Conservation (phyloP, 2,329 filamentous ascomycete genomes). For the Macrophomina tecta region DNA sequence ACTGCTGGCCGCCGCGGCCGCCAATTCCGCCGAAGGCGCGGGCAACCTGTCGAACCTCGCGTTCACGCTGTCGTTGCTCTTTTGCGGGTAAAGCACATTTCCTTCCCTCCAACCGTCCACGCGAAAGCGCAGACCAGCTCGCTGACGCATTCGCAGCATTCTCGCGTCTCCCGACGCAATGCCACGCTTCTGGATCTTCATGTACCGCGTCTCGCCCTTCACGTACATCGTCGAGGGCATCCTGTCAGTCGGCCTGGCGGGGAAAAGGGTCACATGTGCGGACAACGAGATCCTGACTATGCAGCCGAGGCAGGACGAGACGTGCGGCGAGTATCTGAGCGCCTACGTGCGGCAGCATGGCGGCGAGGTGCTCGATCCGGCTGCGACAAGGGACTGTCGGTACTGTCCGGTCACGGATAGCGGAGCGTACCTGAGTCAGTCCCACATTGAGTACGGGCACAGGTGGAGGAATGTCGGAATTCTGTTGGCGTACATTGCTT, state of each 20-base stretch:
- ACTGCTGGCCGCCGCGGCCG: neutral
- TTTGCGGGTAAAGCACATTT: neutral
- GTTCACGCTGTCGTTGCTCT: neutral
- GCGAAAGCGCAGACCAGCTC: too few relatives aligned
- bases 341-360: neutral
- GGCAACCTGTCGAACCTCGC: neutral
- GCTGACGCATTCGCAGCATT: conserved; percentile 55
- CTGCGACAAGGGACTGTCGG: neutral
- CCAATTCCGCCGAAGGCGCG: neutral
- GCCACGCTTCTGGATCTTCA: conserved; percentile 77
- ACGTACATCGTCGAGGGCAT: conserved; percentile 78
- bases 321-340: neutral
- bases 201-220: conserved; percentile 78
- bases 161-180: conserved; percentile 65
- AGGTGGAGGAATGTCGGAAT: neutral
- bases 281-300: neutral
- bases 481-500: neutral
- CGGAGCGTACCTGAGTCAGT: neutral
- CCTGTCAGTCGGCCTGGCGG: conserved; percentile 69
- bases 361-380: neutral
- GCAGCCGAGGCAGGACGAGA: neutral
- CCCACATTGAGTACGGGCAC: neutral
- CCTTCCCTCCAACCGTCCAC: too few relatives aligned
- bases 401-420: neutral
- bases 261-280: conserved; percentile 42